phyloP scores from a whole-genome alignment of 2,329 filamentous ascomycete species.

The Alternaria sp. region DNA sequence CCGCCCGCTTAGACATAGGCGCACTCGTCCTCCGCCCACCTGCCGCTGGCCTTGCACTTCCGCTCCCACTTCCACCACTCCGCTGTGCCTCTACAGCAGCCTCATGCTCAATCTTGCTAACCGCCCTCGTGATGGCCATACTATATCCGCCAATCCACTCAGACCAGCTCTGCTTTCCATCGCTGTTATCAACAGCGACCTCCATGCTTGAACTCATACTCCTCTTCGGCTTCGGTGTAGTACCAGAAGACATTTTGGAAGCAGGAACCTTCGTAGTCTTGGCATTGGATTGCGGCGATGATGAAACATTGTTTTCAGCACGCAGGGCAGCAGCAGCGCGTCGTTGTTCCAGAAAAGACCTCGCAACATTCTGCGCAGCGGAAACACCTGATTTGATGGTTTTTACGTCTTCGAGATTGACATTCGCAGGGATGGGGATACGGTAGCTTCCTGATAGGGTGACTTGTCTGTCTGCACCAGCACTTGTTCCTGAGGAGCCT shows the following conservation, averaged over 20 bases:
- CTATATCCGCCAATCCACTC: slow-evolving; percentile 53
- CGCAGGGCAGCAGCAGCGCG: slow-evolving; percentile 25
- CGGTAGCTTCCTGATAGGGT: slow-evolving; percentile 48
- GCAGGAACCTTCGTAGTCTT: slow-evolving; percentile 6
- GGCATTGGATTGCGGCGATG: not conserved
- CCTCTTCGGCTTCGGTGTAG: slow-evolving; percentile 14
- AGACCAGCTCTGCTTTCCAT: slow-evolving; percentile 43
- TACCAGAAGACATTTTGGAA: not conserved
- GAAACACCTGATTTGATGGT: slow-evolving; percentile 47
- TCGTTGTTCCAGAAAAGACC: slow-evolving; percentile 43
- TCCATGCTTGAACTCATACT: slow-evolving; percentile 25
- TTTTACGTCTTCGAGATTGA: slow-evolving; percentile 45
- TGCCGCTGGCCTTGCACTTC: not conserved
- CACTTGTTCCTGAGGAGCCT: slow-evolving; percentile 5
- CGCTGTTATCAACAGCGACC: slow-evolving; percentile 23
- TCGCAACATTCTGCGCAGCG: slow-evolving; percentile 47
- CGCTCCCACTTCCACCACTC: not conserved
- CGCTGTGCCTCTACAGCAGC: slow-evolving; percentile 44
- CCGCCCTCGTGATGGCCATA: slow-evolving; percentile 46
- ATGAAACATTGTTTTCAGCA: slow-evolving; percentile 13
- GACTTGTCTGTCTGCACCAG: slow-evolving; percentile 37
- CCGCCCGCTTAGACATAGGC: slow-evolving; percentile 15
- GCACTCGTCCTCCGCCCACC: slow-evolving; percentile 11
- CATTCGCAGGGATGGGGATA: slow-evolving; percentile 46
- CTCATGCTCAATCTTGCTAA: slow-evolving; percentile 50